Base-by-base conservation (phyloP, 768 basidiomycete species). In the Leucocoprinus sp. region DNA sequence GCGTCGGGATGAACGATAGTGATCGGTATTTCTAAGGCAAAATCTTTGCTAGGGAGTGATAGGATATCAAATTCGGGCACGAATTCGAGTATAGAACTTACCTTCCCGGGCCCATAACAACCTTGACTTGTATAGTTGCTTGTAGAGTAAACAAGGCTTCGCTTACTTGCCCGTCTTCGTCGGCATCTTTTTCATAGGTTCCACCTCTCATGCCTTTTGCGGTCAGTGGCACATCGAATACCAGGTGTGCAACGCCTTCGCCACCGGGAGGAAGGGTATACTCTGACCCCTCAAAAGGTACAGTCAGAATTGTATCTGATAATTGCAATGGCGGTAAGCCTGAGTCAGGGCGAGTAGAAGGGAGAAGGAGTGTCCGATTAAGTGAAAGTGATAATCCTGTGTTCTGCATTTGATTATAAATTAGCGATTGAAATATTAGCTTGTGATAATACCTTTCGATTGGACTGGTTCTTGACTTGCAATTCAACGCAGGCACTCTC, bases 391-490 rank as follows among this genome's bases (percentile, higher is more conserved):
- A 72, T 43, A 91, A 58, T 7, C 81, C 78, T 1, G 80, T 70
- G 50, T 86, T 89, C 88, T 90, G 52, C 7, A 11, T 39, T 29
- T 40, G 18, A 9, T 18, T 23, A 48, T 18, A 47, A 36, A 27
- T 42, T 40, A 29, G 34, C 33, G 44, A 35, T 42, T 53, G 4
- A 46, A 24, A 42, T 24, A 33, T 8, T 23, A 8, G 18, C 14
- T 8, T 6, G 5, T 34, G 28, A 24, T 18, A 43, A 15, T 24
- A 85, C 88, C 81, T 83, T 89, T 65, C 84, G 86, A 41, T 66
- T 64, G 1, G 87, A 84, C 57, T 88, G 82, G 55, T 92, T 92
- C 69, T 81, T 88, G 38, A 91, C 80, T 51, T 82, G 78, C 43
- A 92, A 62, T 55, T 88, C 82, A 34, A 91, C 68, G 56, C 80